Evolutionary conservation across 768 basidiomycete species (phyloP).

Genomic region (Panaeolus cyanescens): DNA sequence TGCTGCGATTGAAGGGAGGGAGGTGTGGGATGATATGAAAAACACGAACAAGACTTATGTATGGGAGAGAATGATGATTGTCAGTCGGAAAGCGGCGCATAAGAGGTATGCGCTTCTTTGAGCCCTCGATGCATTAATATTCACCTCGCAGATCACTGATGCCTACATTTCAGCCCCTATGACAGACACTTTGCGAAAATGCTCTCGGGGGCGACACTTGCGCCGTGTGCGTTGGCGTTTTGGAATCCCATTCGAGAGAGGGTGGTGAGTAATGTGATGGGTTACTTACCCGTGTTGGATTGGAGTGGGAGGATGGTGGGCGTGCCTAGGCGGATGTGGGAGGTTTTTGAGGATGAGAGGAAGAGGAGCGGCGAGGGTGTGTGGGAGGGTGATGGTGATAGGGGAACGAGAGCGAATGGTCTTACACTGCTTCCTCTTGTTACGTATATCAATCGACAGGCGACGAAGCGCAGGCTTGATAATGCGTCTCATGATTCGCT

Average conservation of each 20-base stretch:
- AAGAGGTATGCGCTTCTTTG: constrained; percentile 33
- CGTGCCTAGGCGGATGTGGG: neutral
- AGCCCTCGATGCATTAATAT: too few relatives aligned
- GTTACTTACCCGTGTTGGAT: neutral
- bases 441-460: too few relatives aligned
- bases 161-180: too few relatives aligned
- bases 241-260: neutral
- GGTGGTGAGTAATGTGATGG: neutral
- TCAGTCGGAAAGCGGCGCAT: constrained; percentile 65
- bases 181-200: too few relatives aligned
- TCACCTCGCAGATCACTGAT: too few relatives aligned
- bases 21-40: constrained; percentile 62
- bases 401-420: neutral
- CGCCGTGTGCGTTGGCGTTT: too few relatives aligned
- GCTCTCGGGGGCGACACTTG: too few relatives aligned
- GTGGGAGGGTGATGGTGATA: too few relatives aligned
- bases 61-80: constrained; percentile 57
- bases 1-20: constrained; percentile 51
- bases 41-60: constrained; percentile 44
- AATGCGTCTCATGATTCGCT: neutral
- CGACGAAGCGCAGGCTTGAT: too few relatives aligned
- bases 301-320: neutral
- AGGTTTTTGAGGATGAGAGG: neutral
- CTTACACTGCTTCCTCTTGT: neutral
- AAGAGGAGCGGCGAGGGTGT: neutral